phyloP scores from a whole-genome alignment of 2,329 filamentous ascomycete species.

The Lasiodiplodia hormozganensis region DNA sequence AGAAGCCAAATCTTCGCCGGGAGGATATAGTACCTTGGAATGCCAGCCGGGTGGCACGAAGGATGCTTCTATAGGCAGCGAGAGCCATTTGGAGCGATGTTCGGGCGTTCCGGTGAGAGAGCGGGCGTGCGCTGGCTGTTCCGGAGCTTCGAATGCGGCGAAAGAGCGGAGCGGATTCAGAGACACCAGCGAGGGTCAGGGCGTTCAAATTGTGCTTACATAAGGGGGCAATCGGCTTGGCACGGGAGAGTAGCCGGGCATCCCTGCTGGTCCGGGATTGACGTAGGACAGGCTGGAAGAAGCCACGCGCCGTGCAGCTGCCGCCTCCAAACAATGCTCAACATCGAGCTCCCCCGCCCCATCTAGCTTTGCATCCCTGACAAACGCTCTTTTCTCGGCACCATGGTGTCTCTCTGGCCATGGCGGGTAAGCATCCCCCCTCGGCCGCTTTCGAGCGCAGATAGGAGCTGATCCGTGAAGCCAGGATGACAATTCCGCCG shows the following conservation, averaged over 20 bases:
- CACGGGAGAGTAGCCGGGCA: background rate
- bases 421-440: conserved; percentile 68
- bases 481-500: conserved; percentile 81
- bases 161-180: conserved; percentile 8
- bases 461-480: conserved; percentile 28
- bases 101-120: background rate
- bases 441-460: background rate
- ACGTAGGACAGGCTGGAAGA: conserved; percentile 21
- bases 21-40: conserved; percentile 72
- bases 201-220: background rate
- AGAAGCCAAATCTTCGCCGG: conserved; percentile 3
- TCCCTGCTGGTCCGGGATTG: conserved; percentile 22
- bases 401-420: conserved; percentile 88
- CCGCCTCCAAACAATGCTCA: conserved; percentile 22
- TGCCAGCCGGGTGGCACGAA: conserved; percentile 81
- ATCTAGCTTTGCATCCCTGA: background rate
- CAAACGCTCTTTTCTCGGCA: background rate
- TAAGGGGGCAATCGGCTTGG: conserved; percentile 9
- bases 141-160: conserved; percentile 6
- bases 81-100: conserved; percentile 63
- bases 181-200: background rate
- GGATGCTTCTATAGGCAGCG: conserved; percentile 78
- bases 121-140: background rate
- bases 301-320: conserved; percentile 24
- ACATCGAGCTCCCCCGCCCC: conserved; percentile 11